Evolutionary conservation across 2,329 filamentous ascomycete species (phyloP), one percentile per base, ranked within the genome.

Genomic region (Exophiala bonariae): DNA sequence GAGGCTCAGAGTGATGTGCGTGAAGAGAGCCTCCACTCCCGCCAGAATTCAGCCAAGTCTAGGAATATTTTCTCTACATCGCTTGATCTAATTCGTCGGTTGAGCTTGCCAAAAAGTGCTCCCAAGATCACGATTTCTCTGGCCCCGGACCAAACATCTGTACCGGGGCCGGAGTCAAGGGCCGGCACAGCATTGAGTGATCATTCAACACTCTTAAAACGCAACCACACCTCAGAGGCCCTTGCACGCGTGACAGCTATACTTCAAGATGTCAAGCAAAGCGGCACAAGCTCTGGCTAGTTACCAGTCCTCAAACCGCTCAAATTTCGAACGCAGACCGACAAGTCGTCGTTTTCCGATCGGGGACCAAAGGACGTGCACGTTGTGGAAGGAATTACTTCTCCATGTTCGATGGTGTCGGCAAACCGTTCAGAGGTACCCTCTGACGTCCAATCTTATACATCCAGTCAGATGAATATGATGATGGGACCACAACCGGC

Each of bases 391-490:
- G 50, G 50, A 5, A 41, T 51, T 20, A 30, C 20, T 18, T 47
- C 48, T 17, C 36, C 22, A 16, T 28, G 30, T 14, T 16, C 22
- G 9, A 36, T 43, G 20, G 35, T 26, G 13, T 31, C 42, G 5
- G 28, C 26, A 17, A 41, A 44, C 10, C 47, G 48, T 32, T 20
- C 31, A 3, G 47, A 49, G 11, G 31, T 22, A 19, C n/a, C 40
- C 8, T 47, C 48, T 4, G 50, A 34, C 17, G 17, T 43, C 13
- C 36, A 30, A 10, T 57, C 55, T 13, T 49, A 55, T 38, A 57
- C 55, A 6, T 60, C 58, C 30, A 58, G 55, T 36, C 41, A 54
- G 20, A 44, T 49, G 28, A 41, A 47, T 31, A 18, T 57, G 19
- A 54, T 49, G 8, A 49, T 51, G 40, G 57, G 55, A 23, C 19